A percentile compares a stretch with the other conserved stretches of the same genome.
Evolutionary conservation across 192 early-diverging fungal species (phyloP).

Genomic region (Coemansia sp.): DNA sequence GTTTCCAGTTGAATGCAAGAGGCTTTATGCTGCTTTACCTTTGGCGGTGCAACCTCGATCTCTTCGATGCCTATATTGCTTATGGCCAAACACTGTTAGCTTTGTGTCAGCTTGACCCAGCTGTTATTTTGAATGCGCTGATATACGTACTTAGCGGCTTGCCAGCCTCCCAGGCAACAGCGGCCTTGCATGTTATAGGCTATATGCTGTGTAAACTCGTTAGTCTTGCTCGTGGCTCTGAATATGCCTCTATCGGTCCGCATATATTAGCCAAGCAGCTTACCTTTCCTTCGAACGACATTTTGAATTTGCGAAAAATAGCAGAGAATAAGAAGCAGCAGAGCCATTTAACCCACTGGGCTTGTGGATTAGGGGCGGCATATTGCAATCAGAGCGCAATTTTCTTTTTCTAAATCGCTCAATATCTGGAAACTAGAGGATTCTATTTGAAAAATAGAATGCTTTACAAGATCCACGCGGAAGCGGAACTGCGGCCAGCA

Average conservation of each 20-base stretch:
- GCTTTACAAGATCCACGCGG: no score
- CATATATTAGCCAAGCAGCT: not conserved
- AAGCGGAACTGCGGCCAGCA: no score
- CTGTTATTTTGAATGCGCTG: not conserved
- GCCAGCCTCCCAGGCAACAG: slow-evolving; percentile 90
- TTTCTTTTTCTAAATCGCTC: no score
- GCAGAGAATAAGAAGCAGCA: no score
- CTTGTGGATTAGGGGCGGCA: no score
- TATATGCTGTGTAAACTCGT: slow-evolving; percentile 1
- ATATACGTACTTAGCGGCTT: slow-evolving; percentile 83
- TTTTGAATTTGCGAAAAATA: not conserved
- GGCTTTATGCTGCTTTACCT: slow-evolving; percentile 29
- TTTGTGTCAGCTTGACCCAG: not conserved
- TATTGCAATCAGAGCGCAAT: no score
- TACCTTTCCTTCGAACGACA: slow-evolving; percentile 38
- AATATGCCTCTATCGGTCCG: not conserved
- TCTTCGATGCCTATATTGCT: slow-evolving; percentile 76
- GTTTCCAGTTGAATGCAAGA: no score
- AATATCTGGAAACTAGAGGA: no score
- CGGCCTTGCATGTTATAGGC: slow-evolving; percentile 82
- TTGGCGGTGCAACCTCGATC: slow-evolving; percentile 91
- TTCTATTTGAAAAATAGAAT: no score
- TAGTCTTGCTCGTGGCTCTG: not conserved
- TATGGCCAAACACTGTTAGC: not conserved
- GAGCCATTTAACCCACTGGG: no score